phyloP scores from a whole-genome alignment of 176 grass and related monocot species.

The Poa pratensis region DNA sequence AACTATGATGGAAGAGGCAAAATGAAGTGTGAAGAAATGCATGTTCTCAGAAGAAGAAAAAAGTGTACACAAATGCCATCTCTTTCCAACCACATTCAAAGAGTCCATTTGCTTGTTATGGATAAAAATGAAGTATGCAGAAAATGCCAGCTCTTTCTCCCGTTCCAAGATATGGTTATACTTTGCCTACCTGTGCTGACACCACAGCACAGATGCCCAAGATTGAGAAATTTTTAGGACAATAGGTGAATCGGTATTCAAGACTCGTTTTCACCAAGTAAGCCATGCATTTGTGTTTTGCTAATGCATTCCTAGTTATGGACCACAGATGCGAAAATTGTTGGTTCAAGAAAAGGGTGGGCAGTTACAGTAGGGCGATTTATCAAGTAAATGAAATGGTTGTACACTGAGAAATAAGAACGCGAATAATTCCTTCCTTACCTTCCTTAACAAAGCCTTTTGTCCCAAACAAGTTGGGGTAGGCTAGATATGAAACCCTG shows the following conservation, averaged over 20 bases:
- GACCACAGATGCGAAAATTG: neutral
- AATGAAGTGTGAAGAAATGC: neutral
- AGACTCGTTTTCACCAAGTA: neutral
- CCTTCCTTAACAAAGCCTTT: too few relatives aligned
- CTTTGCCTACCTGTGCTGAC: neutral
- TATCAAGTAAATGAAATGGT: conserved; percentile 17
- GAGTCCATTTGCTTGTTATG: too few relatives aligned
- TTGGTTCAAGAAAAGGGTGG: neutral
- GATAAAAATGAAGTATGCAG: conserved; percentile 8
- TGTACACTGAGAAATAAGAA: conserved; percentile 27
- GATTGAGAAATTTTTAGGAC: neutral
- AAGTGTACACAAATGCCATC: neutral
- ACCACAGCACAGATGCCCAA: neutral
- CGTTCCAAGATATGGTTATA: neutral
- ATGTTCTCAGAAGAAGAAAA: neutral
- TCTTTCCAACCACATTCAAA: neutral
- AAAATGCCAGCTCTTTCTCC: neutral
- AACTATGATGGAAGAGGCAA: neutral
- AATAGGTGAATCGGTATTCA: too few relatives aligned
- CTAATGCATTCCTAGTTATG: neutral
- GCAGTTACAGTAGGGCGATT: neutral
- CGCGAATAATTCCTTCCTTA: neutral
- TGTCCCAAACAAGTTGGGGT: too few relatives aligned
- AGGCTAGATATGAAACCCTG: too few relatives aligned
- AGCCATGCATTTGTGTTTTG: conserved; percentile 6